A percentile compares a stretch with the other conserved stretches of the same genome.
Conservation (phyloP, 148 eudicot genomes). For the Mesembryanthemum crystallinum region DNA sequence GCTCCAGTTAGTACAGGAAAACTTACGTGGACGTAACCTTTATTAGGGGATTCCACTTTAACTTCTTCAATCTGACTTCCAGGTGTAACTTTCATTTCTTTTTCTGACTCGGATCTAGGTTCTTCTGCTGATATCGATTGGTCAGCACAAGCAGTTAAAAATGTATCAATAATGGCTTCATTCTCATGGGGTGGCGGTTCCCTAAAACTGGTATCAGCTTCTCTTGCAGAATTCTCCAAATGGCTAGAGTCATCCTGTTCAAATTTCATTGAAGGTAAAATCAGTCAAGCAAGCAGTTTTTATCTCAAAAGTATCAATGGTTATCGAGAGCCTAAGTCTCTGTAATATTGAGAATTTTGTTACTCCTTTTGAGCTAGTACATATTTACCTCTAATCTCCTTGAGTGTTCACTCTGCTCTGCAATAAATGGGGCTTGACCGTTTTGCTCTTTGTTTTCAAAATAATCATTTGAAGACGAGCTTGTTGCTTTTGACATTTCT, state of each 20-base stretch:
- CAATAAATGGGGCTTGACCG: background rate
- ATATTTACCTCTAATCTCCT: slow-evolving; percentile 17
- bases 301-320: too few relatives aligned
- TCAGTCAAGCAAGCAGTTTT: background rate
- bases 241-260: slow-evolving; percentile 9
- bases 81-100: background rate
- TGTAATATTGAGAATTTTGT: too few relatives aligned
- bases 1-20: too few relatives aligned
- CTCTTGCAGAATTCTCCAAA: background rate
- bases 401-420: background rate
- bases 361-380: background rate
- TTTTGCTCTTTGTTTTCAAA: slow-evolving; percentile 1
- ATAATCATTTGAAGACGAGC: slow-evolving; percentile 5
- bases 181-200: slow-evolving; percentile 1
- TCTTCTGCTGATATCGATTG: slow-evolving; percentile 18
- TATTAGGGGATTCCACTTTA: background rate
- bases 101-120: background rate
- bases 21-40: slow-evolving; percentile 10
- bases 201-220: background rate
- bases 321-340: too few relatives aligned
- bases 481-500: slow-evolving; percentile 5
- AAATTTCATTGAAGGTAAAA: background rate
- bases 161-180: slow-evolving; percentile 21
- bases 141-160: slow-evolving; percentile 17
- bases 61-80: slow-evolving; percentile 1